phyloP scores from a whole-genome alignment of 2,329 filamentous ascomycete species.

The Hymenotorrendiella dingleyae region DNA sequence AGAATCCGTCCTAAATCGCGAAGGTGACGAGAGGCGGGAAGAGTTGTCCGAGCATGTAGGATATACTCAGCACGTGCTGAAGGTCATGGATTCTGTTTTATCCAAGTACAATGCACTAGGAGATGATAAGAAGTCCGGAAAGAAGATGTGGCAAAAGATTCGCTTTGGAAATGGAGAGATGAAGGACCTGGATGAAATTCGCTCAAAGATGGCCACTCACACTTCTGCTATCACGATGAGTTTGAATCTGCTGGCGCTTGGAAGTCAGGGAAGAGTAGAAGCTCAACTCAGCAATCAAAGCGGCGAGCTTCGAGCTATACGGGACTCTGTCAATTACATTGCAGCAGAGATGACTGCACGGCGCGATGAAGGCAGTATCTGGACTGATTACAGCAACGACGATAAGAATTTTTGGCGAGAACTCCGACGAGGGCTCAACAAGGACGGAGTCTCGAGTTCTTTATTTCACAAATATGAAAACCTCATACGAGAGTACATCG shows the following conservation, averaged over 20 bases:
- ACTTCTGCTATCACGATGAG: conserved; percentile 6
- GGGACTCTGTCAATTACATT: conserved; percentile 1
- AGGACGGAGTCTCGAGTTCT: neutral
- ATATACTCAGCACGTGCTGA: too few relatives aligned
- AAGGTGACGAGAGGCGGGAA: too few relatives aligned
- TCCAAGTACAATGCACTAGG: conserved; percentile 6
- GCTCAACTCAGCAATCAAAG: neutral
- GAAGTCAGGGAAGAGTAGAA: conserved; percentile 5
- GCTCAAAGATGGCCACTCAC: conserved; percentile 3
- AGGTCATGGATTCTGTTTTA: too few relatives aligned
- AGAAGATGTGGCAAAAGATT: conserved; percentile 3
- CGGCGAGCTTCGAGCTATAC: conserved; percentile 1
- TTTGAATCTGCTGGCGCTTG: conserved; percentile 1
- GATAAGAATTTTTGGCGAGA: neutral
- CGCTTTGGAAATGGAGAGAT: conserved; percentile 5
- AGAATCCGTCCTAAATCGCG: too few relatives aligned
- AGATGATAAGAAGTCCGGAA: neutral
- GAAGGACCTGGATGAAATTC: conserved; percentile 3
- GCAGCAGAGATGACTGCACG: neutral
- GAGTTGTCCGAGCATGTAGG: too few relatives aligned
- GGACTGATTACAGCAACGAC: neutral
- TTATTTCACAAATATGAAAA: neutral
- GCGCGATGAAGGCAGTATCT: neutral
- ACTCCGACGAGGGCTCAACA: neutral
- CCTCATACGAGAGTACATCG: neutral